These are phyloP conservation scores for Ilyonectria robusta DNA, from an alignment of 2,329 filamentous ascomycete genomes.

Conservation along the genomic window DNA sequence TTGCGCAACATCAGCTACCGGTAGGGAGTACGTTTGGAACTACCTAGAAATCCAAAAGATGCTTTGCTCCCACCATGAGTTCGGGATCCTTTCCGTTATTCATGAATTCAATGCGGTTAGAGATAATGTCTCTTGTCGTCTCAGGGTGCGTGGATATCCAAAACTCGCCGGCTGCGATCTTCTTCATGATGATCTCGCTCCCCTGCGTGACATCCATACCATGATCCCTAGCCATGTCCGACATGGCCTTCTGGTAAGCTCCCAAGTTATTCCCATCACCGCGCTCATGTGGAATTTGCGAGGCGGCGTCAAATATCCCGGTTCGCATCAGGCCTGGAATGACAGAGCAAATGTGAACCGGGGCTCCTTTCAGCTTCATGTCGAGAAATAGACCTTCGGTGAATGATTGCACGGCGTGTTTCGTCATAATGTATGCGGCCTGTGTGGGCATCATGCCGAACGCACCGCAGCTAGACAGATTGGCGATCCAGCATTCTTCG, in stretches of 20 bases:
- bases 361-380: not conserved
- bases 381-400: constrained; percentile 6
- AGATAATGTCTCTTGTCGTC: not conserved
- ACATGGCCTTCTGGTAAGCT: not conserved
- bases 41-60: not conserved
- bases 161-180: not conserved
- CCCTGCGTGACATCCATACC: not conserved
- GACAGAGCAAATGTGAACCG: constrained; percentile 8
- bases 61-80: not conserved
- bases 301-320: not conserved
- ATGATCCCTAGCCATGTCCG: not conserved
- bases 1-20: not conserved
- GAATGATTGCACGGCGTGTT: constrained; percentile 16
- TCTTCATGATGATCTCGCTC: not conserved
- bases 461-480: not conserved
- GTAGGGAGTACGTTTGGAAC: not conserved
- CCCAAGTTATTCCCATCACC: not conserved
- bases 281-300: not conserved
- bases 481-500: constrained; percentile 20
- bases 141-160: not conserved
- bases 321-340: constrained; percentile 17
- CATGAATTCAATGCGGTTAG: not conserved
- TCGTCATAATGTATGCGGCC: constrained; percentile 17
- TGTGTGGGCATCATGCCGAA: constrained; percentile 5
- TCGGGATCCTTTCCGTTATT: not conserved